Conservation (phyloP, 208 protist genomes). For the Balamuthia mandrillaris region DNA sequence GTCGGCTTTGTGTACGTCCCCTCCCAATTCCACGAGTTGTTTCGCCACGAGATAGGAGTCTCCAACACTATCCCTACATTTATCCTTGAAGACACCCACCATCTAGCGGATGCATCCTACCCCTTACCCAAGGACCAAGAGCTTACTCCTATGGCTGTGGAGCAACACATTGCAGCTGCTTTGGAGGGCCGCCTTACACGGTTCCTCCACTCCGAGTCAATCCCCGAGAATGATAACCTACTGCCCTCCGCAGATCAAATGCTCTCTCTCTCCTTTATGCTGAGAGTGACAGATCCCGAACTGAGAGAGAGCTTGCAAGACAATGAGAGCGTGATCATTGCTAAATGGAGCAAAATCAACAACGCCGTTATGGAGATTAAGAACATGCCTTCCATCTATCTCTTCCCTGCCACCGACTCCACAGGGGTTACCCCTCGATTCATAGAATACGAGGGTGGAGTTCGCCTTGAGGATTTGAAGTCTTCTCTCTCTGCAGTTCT, state of each 20-base stretch:
- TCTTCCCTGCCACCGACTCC: too few species aligned
- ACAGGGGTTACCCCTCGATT: too few species aligned
- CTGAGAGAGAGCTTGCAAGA: slow-evolving; percentile 51
- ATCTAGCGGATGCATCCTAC: not conserved
- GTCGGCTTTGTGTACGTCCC: not conserved
- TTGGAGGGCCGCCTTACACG: slow-evolving; percentile 2
- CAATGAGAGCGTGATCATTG: slow-evolving; percentile 60
- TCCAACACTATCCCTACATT: not conserved
- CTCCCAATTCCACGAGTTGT: not conserved
- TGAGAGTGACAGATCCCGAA: slow-evolving; percentile 53
- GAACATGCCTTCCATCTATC: too few species aligned
- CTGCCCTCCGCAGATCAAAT: slow-evolving; percentile 53
- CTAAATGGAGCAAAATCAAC: slow-evolving; percentile 67
- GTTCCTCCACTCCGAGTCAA: slow-evolving; percentile 41
- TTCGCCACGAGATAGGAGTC: not conserved
- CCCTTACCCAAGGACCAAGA: not conserved
- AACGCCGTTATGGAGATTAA: slow-evolving; percentile 33
- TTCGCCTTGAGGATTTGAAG: slow-evolving; percentile 38
- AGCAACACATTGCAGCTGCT: not conserved
- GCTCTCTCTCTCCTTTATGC: slow-evolving; percentile 46
- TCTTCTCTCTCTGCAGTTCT: too few species aligned
- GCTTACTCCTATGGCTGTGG: not conserved
- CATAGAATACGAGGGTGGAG: slow-evolving; percentile 46
- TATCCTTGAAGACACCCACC: not conserved
- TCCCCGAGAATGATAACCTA: slow-evolving; percentile 45